Conservation (phyloP, 2,329 filamentous ascomycete genomes). For the Colletotrichum sp. region DNA sequence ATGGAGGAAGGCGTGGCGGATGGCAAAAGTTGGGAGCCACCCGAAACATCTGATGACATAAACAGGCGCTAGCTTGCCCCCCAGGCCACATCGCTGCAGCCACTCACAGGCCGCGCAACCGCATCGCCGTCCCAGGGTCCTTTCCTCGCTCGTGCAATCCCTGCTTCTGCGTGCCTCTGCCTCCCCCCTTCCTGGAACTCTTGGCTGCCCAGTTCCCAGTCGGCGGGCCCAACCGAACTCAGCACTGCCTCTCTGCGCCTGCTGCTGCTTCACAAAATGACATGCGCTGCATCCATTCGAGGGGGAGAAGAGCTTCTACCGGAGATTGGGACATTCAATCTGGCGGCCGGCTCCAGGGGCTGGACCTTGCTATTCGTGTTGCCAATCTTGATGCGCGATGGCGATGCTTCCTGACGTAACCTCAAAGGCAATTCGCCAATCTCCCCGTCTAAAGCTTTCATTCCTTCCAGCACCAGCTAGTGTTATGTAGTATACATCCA, state of each 20-base stretch:
- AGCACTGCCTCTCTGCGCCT: constrained; percentile 4
- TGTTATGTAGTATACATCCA: neutral
- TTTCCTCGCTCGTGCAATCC: neutral
- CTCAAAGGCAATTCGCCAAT: neutral
- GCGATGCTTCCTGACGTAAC: neutral
- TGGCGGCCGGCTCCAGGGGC: neutral
- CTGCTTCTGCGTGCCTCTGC: neutral
- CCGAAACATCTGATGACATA: constrained; percentile 21
- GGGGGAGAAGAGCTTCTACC: neutral
- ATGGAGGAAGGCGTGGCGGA: neutral
- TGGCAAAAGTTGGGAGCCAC: neutral
- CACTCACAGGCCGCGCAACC: constrained; percentile 4
- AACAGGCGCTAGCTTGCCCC: neutral
- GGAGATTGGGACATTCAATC: neutral
- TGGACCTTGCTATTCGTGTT: neutral
- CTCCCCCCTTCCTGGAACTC: neutral
- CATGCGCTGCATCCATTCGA: neutral
- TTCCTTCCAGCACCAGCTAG: neutral
- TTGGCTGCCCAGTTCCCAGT: neutral
- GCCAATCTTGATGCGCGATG: neutral
- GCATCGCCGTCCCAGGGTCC: neutral
- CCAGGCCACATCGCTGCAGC: neutral
- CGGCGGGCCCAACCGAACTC: constrained; percentile 11
- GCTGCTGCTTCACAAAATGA: neutral
- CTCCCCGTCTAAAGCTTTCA: neutral